phyloP scores from a whole-genome alignment of 2,329 filamentous ascomycete species.

The Aspergillus brunneoviolaceus region DNA sequence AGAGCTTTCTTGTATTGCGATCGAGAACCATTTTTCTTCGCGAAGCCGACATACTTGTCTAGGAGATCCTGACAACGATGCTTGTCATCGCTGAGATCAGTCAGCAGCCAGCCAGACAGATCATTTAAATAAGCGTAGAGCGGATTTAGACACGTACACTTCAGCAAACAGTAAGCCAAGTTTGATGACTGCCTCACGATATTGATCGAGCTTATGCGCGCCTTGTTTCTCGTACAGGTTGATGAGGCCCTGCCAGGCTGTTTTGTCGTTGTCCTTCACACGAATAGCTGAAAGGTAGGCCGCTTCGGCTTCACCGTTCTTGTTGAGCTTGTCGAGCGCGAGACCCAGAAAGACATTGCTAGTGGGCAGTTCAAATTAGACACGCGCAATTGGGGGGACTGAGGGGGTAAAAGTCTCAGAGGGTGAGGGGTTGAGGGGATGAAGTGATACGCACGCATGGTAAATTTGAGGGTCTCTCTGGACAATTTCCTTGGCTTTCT shows the following conservation, averaged over 20 bases:
- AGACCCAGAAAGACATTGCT: constrained; percentile 86
- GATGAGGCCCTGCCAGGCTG: constrained; percentile 87
- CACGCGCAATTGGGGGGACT: not conserved
- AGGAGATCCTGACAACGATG: constrained; percentile 63
- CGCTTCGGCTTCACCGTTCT: constrained; percentile 69
- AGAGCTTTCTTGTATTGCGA: constrained; percentile 75
- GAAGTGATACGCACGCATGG: constrained; percentile 62
- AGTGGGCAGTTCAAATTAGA: constrained; percentile 13
- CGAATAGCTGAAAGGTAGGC: constrained; percentile 72
- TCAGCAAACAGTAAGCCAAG: constrained; percentile 74
- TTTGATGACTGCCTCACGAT: constrained; percentile 69
- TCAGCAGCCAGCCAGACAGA: constrained; percentile 14
- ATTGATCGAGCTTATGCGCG: constrained; percentile 66
- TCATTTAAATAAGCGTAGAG: not conserved
- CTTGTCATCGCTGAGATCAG: constrained; percentile 52
- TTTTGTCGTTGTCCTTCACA: constrained; percentile 71
- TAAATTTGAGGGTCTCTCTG: constrained; percentile 75
- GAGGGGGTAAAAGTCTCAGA: no score
- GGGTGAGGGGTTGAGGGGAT: no score
- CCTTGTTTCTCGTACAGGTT: constrained; percentile 81
- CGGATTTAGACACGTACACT: constrained; percentile 46
- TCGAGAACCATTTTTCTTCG: constrained; percentile 69
- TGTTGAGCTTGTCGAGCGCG: constrained; percentile 73
- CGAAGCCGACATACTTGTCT: constrained; percentile 76
- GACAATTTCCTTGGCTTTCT: constrained; percentile 68